Conservation (phyloP, 306 rosid genomes). For the Hylodesmum podocarpum region DNA sequence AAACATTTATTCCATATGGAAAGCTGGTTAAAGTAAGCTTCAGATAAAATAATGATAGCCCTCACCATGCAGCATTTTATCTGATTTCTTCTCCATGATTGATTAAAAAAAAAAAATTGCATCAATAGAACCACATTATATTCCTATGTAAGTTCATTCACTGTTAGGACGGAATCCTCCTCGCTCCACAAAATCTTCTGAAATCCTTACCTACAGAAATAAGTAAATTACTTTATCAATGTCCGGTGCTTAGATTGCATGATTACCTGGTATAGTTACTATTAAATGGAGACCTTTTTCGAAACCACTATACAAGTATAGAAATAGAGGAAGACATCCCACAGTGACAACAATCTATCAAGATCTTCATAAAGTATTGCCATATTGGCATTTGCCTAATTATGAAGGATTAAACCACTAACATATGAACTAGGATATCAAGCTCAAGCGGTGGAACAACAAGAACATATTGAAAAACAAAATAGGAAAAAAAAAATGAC, state of each 20-base stretch:
- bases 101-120: conserved; percentile 28
- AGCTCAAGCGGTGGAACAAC: background rate
- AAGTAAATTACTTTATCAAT: conserved; percentile 3
- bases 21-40: background rate
- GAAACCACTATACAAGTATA: background rate
- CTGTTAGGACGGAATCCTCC: background rate
- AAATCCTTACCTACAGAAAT: conserved; percentile 24
- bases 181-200: conserved; percentile 16
- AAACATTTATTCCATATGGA: background rate
- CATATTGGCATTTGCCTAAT: background rate
- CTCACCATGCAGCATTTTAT: conserved; percentile 50
- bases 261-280: background rate
- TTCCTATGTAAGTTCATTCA: background rate
- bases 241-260: background rate
- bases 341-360: background rate
- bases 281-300: background rate
- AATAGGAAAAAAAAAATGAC: too few relatives aligned
- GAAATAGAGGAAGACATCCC: background rate
- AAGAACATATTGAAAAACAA: too few relatives aligned
- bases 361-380: background rate
- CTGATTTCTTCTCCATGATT: conserved; percentile 45
- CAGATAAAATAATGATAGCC: background rate
- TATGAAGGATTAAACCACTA: background rate
- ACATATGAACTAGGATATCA: background rate
- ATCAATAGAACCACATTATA: background rate